Evolutionary conservation across 176 grass and related monocot genomes (phyloP).

Genomic region (Oryza rufipogon): DNA sequence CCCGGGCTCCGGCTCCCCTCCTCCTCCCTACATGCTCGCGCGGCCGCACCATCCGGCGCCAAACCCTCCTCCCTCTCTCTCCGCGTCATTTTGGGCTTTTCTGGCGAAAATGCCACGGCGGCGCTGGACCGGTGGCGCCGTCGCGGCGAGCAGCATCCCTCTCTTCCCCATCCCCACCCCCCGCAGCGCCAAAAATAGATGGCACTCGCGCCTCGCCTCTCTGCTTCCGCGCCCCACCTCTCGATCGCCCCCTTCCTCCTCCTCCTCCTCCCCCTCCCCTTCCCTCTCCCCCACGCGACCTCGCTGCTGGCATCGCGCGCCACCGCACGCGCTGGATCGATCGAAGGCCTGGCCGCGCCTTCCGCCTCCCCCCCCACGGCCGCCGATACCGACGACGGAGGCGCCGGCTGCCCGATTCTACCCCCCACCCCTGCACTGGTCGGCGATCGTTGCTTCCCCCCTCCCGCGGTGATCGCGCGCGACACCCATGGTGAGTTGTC

Average conservation of each 20-base stretch:
- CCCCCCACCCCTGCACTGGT: not conserved
- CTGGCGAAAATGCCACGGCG: conserved; percentile 38
- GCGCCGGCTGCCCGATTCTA: not conserved
- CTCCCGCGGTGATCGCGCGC: not conserved
- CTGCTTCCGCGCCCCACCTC: conserved; percentile 18
- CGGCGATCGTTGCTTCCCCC: not conserved
- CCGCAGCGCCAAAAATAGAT: conserved; percentile 47
- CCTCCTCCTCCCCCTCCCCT: not conserved
- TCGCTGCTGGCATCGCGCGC: conserved; percentile 38
- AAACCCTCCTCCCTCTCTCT: too few species aligned
- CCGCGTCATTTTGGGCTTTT: not conserved
- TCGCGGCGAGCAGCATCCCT: not conserved
- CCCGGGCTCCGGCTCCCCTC: too few species aligned
- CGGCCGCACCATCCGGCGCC: not conserved
- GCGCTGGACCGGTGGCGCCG: not conserved
- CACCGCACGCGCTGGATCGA: conserved; percentile 32
- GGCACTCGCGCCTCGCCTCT: conserved; percentile 38
- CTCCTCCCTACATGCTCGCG: not conserved
- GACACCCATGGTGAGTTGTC: conserved; percentile 42
- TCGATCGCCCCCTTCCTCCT: not conserved
- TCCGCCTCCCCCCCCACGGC: not conserved
- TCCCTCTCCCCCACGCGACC: not conserved
- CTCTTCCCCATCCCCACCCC: not conserved
- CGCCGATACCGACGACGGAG: not conserved
- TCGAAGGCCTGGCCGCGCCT: conserved; percentile 13